Conservation (phyloP, 345 rosid species). For the Anastatica hierochuntica region DNA sequence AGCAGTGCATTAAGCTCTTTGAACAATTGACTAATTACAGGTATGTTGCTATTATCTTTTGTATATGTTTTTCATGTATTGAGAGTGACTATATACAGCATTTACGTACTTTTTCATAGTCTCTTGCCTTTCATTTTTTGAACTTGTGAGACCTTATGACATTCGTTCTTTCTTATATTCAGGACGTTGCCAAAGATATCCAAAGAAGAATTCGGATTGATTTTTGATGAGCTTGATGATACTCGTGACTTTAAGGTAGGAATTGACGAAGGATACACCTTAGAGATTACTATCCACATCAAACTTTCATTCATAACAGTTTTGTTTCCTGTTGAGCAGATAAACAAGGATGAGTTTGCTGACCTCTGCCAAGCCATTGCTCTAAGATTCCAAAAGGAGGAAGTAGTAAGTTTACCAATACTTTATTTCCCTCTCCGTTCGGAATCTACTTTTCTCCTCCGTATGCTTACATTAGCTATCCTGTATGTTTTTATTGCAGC, state of each 20-base stretch:
- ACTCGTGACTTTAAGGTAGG: slow-evolving; percentile 84
- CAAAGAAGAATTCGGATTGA: slow-evolving; percentile 68
- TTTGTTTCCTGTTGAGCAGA: slow-evolving; percentile 35
- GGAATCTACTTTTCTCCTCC: slow-evolving; percentile 40
- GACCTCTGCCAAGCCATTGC: slow-evolving; percentile 97
- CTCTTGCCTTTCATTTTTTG: neutral
- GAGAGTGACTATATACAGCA: neutral
- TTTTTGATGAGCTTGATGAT: slow-evolving; percentile 91
- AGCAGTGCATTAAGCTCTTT: slow-evolving; percentile 71
- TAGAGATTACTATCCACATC: slow-evolving; percentile 1
- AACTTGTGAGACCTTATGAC: slow-evolving; percentile 3
- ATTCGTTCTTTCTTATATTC: slow-evolving; percentile 3
- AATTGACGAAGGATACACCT: neutral
- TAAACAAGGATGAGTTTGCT: slow-evolving; percentile 75
- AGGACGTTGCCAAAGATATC: slow-evolving; percentile 90
- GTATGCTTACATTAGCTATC: slow-evolving; percentile 8
- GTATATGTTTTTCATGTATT: neutral
- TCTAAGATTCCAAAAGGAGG: slow-evolving; percentile 82
- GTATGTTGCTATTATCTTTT: slow-evolving; percentile 27
- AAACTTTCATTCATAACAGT: neutral
- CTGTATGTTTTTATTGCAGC: slow-evolving; percentile 41
- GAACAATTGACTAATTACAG: slow-evolving; percentile 80
- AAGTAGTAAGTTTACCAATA: slow-evolving; percentile 48
- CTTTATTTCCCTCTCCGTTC: slow-evolving; percentile 13
- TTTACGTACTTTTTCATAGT: neutral